phyloP scores from a whole-genome alignment of 805 yeast genomes.

The Candida suzukii region DNA sequence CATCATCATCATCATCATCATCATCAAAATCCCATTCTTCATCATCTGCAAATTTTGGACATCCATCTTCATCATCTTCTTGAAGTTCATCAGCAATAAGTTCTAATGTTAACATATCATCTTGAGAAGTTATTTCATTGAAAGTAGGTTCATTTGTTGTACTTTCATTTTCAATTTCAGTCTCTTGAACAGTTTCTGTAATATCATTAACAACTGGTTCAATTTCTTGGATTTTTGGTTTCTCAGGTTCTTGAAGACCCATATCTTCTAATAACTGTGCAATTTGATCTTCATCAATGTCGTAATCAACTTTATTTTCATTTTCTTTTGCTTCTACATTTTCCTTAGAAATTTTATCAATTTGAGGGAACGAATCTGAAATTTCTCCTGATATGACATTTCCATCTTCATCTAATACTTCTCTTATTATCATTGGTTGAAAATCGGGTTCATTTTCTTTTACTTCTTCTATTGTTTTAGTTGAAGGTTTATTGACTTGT shows the following conservation, averaged over 20 bases:
- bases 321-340: conserved; percentile 3
- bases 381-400: conserved; percentile 41
- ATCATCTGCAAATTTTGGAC: conserved; percentile 27
- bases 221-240: background rate
- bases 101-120: conserved; percentile 47
- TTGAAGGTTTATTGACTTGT: too few relatives aligned
- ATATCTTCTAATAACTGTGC: conserved; percentile 26
- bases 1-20: conserved; percentile 19
- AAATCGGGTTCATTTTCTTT: conserved; percentile 19
- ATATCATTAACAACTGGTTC: background rate
- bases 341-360: conserved; percentile 5
- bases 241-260: conserved; percentile 19
- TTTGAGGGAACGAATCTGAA: conserved; percentile 12
- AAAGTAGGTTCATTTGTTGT: background rate
- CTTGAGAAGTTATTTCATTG: conserved; percentile 11
- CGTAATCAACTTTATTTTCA: conserved; percentile 3
- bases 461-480: conserved; percentile 28
- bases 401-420: conserved; percentile 75
- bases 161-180: conserved; percentile 1
- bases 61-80: conserved; percentile 28
- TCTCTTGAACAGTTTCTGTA: background rate
- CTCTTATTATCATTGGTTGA: conserved; percentile 60
- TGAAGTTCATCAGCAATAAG: conserved; percentile 43
- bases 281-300: conserved; percentile 23
- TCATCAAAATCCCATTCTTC: conserved; percentile 27